Evolutionary conservation across 1,139 yeast species (phyloP).

Genomic region (Taphrina wiesneri): DNA sequence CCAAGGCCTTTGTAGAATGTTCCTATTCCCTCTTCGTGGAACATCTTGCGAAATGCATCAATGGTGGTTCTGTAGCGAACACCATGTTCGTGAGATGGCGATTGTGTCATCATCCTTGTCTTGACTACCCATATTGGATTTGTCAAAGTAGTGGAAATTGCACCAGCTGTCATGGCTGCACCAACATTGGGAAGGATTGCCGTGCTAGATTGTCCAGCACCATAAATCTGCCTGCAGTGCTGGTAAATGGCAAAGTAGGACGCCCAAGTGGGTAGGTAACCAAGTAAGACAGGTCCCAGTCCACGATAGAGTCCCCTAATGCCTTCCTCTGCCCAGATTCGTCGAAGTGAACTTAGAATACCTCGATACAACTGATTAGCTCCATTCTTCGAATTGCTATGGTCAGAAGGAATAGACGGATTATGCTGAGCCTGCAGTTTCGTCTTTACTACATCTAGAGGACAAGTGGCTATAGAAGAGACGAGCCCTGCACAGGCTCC

Average conservation of each 20-base stretch:
- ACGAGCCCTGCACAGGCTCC: conserved; percentile 92
- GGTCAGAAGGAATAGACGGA: not conserved
- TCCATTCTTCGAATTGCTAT: not conserved
- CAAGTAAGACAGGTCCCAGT: conserved; percentile 82
- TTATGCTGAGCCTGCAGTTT: conserved; percentile 78
- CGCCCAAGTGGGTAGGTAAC: conserved; percentile 97
- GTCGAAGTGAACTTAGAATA: conserved; percentile 51
- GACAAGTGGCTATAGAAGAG: conserved; percentile 89
- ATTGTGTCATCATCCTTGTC: conserved; percentile 81
- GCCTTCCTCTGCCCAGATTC: conserved; percentile 66
- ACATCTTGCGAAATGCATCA: conserved; percentile 82
- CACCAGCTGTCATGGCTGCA: conserved; percentile 88
- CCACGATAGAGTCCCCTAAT: conserved; percentile 83
- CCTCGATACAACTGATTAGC: conserved; percentile 54
- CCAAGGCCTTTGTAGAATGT: conserved; percentile 90
- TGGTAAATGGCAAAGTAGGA: conserved; percentile 91
- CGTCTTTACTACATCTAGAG: conserved; percentile 91
- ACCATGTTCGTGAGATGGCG: conserved; percentile 33
- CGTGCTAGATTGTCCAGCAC: conserved; percentile 27
- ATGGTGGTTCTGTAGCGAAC: conserved; percentile 69
- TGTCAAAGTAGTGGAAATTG: conserved; percentile 78
- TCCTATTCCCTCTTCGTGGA: conserved; percentile 69
- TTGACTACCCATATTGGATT: conserved; percentile 98
- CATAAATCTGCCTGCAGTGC: conserved; percentile 56
- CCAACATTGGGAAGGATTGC: conserved; percentile 56